phyloP scores from a whole-genome alignment of 306 rosid genomes.

The Dryas alaskensis region DNA sequence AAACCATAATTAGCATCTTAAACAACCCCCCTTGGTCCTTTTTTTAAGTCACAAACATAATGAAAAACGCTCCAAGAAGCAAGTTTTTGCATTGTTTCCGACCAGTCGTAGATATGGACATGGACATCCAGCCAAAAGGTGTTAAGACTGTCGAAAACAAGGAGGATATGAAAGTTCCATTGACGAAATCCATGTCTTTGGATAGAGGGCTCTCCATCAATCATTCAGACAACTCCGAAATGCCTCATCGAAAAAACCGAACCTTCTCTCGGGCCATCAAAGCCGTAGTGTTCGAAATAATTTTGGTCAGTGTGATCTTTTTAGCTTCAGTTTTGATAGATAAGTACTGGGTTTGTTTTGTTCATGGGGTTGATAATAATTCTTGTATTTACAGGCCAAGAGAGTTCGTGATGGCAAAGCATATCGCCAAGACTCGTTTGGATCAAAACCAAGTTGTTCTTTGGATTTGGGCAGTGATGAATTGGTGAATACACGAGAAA shows the following conservation, averaged over 20 bases:
- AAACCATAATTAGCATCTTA: slow-evolving; percentile 3
- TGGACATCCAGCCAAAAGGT: slow-evolving; percentile 27
- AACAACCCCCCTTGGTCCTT: background rate
- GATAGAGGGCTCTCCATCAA: slow-evolving; percentile 19
- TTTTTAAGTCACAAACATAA: slow-evolving; percentile 17
- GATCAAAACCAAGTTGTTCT: slow-evolving; percentile 36
- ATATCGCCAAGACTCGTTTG: slow-evolving; percentile 30
- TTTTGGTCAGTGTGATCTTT: slow-evolving; percentile 45
- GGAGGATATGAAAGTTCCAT: slow-evolving; percentile 6
- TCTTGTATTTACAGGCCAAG: slow-evolving; percentile 32
- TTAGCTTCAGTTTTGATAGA: background rate
- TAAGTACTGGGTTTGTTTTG: background rate
- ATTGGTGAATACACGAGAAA: slow-evolving; percentile 16
- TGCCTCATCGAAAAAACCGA: slow-evolving; percentile 35
- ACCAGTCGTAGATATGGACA: slow-evolving; percentile 52
- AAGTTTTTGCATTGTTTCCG: slow-evolving; percentile 70
- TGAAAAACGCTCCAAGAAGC: slow-evolving; percentile 56
- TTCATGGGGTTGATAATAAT: background rate
- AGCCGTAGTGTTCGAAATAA: slow-evolving; percentile 47
- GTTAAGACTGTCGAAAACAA: slow-evolving; percentile 11
- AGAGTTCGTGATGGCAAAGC: slow-evolving; percentile 29
- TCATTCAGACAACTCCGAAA: slow-evolving; percentile 5
- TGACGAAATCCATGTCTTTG: slow-evolving; percentile 18
- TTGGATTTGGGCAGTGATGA: slow-evolving; percentile 10
- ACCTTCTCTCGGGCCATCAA: slow-evolving; percentile 42